A percentile compares a stretch with the other conserved stretches of the same genome.
Conservation (phyloP, 1,284 basidiomycete species). For the Lignosus rhinocerotis region DNA sequence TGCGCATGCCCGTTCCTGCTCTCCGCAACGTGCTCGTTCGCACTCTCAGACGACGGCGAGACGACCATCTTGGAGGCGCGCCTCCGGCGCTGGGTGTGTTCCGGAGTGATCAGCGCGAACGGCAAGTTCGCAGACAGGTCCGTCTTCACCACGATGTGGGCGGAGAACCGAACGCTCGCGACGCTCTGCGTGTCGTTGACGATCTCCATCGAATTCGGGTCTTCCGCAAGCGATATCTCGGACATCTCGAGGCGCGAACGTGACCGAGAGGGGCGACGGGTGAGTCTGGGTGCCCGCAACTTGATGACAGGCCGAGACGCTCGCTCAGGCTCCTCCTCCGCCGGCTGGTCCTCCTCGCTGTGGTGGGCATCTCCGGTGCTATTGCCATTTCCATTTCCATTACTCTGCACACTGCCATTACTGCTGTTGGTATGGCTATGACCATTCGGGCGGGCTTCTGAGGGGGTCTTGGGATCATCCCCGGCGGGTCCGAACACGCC, state of each 20-base stretch:
- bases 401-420: slow-evolving; percentile 18
- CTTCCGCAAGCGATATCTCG: slow-evolving; percentile 45
- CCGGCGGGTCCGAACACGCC: slow-evolving; percentile 63
- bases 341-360: slow-evolving; percentile 14
- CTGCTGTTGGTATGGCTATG: slow-evolving; percentile 13
- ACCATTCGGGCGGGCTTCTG: slow-evolving; percentile 11
- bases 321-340: slow-evolving; percentile 40
- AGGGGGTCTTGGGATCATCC: slow-evolving; percentile 12
- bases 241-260: slow-evolving; percentile 67
- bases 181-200: slow-evolving; percentile 60
- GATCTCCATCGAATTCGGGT: slow-evolving; percentile 42
- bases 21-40: slow-evolving; percentile 11
- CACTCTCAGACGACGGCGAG: slow-evolving; percentile 15
- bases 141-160: slow-evolving; percentile 57
- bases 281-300: slow-evolving; percentile 53
- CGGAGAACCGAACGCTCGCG: slow-evolving; percentile 75
- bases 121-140: slow-evolving; percentile 61
- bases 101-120: slow-evolving; percentile 77
- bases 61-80: slow-evolving; percentile 28
- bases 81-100: slow-evolving; percentile 44
- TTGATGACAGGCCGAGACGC: slow-evolving; percentile 72
- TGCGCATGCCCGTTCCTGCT: slow-evolving; percentile 2
- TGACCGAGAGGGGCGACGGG: slow-evolving; percentile 53
- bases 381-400: slow-evolving; percentile 16
- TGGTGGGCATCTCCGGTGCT: slow-evolving; percentile 34